These are phyloP conservation scores for Musa acuminata DNA, from an alignment of 176 grass and related monocot species.

Conservation along the genomic window DNA sequence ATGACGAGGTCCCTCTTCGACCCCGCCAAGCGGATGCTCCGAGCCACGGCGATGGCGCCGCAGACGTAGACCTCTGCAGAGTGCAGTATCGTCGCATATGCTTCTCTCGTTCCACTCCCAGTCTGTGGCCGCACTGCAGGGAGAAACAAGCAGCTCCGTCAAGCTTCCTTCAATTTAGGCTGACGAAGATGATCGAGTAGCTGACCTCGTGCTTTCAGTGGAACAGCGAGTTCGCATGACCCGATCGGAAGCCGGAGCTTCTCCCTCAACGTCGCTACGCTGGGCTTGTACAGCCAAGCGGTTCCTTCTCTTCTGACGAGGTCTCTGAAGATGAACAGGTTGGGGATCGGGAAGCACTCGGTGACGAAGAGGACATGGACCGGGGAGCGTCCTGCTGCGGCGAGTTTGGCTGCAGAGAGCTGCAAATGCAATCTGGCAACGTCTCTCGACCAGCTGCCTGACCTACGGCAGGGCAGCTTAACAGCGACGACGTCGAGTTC, in stretches of 20 bases:
- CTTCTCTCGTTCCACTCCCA: constrained; percentile 51
- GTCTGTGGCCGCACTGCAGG: constrained; percentile 63
- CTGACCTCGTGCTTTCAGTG: constrained; percentile 74
- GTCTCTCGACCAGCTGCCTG: constrained; percentile 15
- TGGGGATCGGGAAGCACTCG: constrained; percentile 71
- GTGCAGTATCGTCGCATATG: constrained; percentile 27
- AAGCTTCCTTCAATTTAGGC: too few relatives aligned
- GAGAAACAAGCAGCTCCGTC: background rate
- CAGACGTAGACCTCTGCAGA: constrained; percentile 66
- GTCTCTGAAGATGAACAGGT: constrained; percentile 73
- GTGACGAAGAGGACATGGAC: constrained; percentile 73
- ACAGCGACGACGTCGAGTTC: constrained; percentile 68
- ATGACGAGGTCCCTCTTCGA: too few relatives aligned
- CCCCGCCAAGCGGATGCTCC: constrained; percentile 78
- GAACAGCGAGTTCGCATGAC: background rate
- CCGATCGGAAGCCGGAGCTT: too few relatives aligned
- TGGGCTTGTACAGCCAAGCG: constrained; percentile 70
- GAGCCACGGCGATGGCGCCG: constrained; percentile 70
- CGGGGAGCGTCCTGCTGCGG: constrained; percentile 30
- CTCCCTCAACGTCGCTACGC: constrained; percentile 25
- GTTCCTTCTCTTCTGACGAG: constrained; percentile 60
- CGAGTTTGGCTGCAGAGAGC: constrained; percentile 68
- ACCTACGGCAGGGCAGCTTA: constrained; percentile 61
- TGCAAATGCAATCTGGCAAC: constrained; percentile 54
- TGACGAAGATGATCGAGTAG: background rate